Evolutionary conservation across 179 eudicot species (phyloP), one percentile per base, ranked within the genome.

Genomic region (Patellifolia procumbens): DNA sequence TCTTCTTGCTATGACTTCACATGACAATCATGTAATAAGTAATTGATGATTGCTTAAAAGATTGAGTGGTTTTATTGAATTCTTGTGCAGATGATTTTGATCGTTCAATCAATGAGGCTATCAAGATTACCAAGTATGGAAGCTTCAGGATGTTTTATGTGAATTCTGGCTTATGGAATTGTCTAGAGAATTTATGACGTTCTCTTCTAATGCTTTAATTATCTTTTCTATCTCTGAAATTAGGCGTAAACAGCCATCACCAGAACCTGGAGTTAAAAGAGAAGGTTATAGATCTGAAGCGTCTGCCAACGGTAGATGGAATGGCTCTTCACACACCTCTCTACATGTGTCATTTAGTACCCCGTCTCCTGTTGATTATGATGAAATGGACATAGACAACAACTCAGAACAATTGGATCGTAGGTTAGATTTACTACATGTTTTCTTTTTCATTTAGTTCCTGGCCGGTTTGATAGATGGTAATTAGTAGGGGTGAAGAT

Each of bases 81-180:
- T 75, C 42, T 48, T 79, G 72, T 84, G 86, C 94, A 91, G 94
- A 91, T 89, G 97, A 91, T 77, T 93, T 85, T 78, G 94, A 90
- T 74, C 88, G 87, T 58, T 90, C 94, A 28, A 93, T 93, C 79
- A 91, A 85, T 51, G 98, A 94, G 85, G 98, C 98, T 80, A 89
- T 94, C 83, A 91, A 91, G 82, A 81, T 83, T 70, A 94, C 94
- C 82, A 94, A 91, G 98, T 94, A 92, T 37, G 91, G 56, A 56
- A 70, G 28, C 15, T 61, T 75, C 65, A 45, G 26, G 62, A 46
- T 7, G 51, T 4, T 53, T 31, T 19, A 29, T 67, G 48, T 59
- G 58, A 31, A 31, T 67, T 32, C 22, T 42, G 31, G 68, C n/a
- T n/a, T 56, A 15, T 34, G 24, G 49, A 65, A 19, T 13, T 67